Evolutionary conservation across 148 eudicot species (phyloP).

Genomic region (Amaranthus cruentus): DNA sequence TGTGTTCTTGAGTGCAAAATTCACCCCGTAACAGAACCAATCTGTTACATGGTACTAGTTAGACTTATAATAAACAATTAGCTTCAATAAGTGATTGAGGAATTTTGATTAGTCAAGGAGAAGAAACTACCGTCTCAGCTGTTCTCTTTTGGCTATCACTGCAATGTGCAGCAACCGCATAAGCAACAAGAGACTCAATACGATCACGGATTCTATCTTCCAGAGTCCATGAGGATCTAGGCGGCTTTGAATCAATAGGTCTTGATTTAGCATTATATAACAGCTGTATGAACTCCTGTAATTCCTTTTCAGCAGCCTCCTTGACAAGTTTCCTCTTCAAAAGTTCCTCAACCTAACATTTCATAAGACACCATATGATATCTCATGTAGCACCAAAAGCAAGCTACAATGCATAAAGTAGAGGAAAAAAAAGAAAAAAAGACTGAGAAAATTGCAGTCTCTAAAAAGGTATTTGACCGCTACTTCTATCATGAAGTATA

Average conservation of each 20-base stretch:
- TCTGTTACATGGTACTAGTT: background rate
- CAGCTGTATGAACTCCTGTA: slow-evolving; percentile 58
- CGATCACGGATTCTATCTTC: slow-evolving; percentile 52
- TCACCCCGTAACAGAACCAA: background rate
- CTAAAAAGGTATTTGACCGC: slow-evolving; percentile 1
- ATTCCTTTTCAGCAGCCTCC: slow-evolving; percentile 78
- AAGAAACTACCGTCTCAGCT: slow-evolving; percentile 63
- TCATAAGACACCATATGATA: slow-evolving; percentile 1
- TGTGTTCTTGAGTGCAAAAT: too few species aligned
- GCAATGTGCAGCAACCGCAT: slow-evolving; percentile 61
- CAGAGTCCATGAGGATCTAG: slow-evolving; percentile 61
- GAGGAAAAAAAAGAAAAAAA: background rate
- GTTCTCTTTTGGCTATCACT: slow-evolving; percentile 65
- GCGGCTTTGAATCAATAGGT: slow-evolving; percentile 61
- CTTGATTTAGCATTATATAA: slow-evolving; percentile 59
- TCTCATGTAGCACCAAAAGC: slow-evolving; percentile 3
- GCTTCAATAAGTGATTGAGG: background rate
- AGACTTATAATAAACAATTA: background rate
- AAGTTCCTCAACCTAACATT: slow-evolving; percentile 77
- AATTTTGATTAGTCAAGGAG: slow-evolving; percentile 13
- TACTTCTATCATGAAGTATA: background rate
- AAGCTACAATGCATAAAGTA: background rate
- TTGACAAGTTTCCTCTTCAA: slow-evolving; percentile 54
- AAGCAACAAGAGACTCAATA: slow-evolving; percentile 72
- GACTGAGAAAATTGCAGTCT: background rate